Evolutionary conservation across 2,329 filamentous ascomycete genomes (phyloP), one percentile per base, ranked within the genome.

Genomic region (Xylariaceae sp.): DNA sequence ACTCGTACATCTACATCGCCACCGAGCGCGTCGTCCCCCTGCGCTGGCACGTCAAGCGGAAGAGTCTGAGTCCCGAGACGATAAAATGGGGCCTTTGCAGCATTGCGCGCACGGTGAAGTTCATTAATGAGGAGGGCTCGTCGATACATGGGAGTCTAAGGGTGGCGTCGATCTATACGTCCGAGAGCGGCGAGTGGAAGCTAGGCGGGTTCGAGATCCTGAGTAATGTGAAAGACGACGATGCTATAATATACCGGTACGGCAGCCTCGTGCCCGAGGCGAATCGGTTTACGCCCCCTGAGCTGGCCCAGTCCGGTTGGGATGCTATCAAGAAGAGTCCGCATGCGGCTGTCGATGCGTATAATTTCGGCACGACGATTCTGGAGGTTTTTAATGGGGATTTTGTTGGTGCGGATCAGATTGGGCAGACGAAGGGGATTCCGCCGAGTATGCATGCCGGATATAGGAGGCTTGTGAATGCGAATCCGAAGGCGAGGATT

Each of bases 111-210:
- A 97, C 94, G 0, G 76, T 97, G 66, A 96, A 94, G 69, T 99
- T 99, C 71, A 90, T 99, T 73, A 99, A 99, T 70, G 87, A 89
- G 52, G 94, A 99, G 66, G 94, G 92, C 2, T 82, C 88, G 2
- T 97, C 92, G 0, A 89, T 99, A 55, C 94, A 99, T 69, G 94
- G 92, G 53, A 90, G 85, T 68, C 79, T 99, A 55, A 87, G 90
- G 63, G 88, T 90, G 17, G 89, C 89, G 0, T 96, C 93, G 0
- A 82, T 99, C 64, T 99, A 92, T 74, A 94, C 90, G 3, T 92
- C 91, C 61, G 93, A 97, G 72, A 97, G 94, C 70, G 94, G 94
- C 59, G 94, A 99, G 76, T 99, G 94, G 94, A 97, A 95, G 71
- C 78, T 99, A 1, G 92, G 89, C 17, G 94, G 94, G 0, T 96